Conservation (phyloP, 2,329 filamentous ascomycete species). For the Aspergillus alliaceus region DNA sequence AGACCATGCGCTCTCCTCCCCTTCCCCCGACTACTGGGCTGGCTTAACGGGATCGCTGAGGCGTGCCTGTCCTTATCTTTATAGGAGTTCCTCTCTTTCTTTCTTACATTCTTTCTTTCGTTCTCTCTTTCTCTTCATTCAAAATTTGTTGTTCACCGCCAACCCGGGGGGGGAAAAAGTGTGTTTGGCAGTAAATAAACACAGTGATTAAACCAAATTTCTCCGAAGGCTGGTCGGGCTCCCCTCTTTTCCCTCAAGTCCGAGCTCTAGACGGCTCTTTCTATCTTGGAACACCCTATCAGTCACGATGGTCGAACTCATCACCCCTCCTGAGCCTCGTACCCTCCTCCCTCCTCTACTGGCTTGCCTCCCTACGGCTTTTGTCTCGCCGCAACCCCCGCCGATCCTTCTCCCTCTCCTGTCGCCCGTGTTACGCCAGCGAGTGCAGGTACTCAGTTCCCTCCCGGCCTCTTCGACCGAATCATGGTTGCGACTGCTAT, state of each 20-base stretch:
- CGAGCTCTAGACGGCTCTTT: neutral
- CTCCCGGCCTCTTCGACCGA: slow-evolving; percentile 43
- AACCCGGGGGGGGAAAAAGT: too few relatives aligned
- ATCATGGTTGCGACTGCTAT: slow-evolving; percentile 61
- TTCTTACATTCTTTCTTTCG: neutral
- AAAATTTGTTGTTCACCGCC: neutral
- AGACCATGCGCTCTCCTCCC: neutral
- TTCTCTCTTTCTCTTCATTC: neutral
- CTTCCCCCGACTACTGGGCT: neutral
- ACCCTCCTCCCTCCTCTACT: slow-evolving; percentile 62
- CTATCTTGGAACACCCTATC: neutral
- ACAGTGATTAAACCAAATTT: neutral
- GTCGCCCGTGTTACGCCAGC: slow-evolving; percentile 63
- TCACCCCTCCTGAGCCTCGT: slow-evolving; percentile 56
- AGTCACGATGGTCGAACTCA: slow-evolving; percentile 52
- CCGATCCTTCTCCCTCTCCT: slow-evolving; percentile 62
- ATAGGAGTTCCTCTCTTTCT: neutral
- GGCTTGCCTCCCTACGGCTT: slow-evolving; percentile 63
- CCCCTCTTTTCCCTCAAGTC: neutral
- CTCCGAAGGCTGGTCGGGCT: neutral
- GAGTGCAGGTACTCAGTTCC: slow-evolving; percentile 57
- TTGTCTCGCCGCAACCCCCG: slow-evolving; percentile 59
- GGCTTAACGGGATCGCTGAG: neutral
- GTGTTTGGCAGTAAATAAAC: neutral
- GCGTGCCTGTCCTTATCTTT: neutral